Evolutionary conservation across 139 green algal genomes (phyloP).

Genomic region (Chlamydomonas schloesseri): DNA sequence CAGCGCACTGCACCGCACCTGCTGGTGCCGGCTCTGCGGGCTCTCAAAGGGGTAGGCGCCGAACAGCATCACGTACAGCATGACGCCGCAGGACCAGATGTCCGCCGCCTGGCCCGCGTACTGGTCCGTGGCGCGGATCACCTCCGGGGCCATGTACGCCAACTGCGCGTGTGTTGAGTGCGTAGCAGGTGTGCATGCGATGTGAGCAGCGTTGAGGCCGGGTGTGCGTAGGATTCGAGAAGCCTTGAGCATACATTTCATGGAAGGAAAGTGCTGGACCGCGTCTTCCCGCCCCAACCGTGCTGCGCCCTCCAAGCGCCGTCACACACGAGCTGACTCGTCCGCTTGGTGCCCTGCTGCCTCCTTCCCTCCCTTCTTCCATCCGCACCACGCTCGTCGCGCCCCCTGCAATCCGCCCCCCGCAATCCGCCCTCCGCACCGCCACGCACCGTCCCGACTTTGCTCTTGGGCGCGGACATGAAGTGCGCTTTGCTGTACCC

Average conservation of each 20-base stretch:
- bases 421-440: background rate
- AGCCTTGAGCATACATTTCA: too few species aligned
- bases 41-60: conserved; percentile 96
- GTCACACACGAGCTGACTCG: too few species aligned
- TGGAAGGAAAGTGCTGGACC: too few species aligned
- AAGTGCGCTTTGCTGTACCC: conserved; percentile 87
- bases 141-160: conserved; percentile 97
- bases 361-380: too few species aligned
- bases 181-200: too few species aligned
- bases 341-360: too few species aligned
- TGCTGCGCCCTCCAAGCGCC: too few species aligned
- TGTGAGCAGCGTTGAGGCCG: too few species aligned
- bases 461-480: conserved; percentile 85
- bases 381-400: background rate
- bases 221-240: too few species aligned
- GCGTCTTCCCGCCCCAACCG: too few species aligned
- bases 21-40: conserved; percentile 16
- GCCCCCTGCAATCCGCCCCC: conserved; percentile 15
- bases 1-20: conserved; percentile 13
- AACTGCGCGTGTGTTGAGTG: too few species aligned
- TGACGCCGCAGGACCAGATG: conserved; percentile 92
- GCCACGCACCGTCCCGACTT: conserved; percentile 83
- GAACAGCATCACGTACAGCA: conserved; percentile 98
- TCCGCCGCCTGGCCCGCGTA: conserved; percentile 83
- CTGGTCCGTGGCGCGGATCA: conserved; percentile 66